Evolutionary conservation across 2,329 filamentous ascomycete genomes (phyloP), one percentile per base, ranked within the genome.

Genomic region (Diaporthe capsici): DNA sequence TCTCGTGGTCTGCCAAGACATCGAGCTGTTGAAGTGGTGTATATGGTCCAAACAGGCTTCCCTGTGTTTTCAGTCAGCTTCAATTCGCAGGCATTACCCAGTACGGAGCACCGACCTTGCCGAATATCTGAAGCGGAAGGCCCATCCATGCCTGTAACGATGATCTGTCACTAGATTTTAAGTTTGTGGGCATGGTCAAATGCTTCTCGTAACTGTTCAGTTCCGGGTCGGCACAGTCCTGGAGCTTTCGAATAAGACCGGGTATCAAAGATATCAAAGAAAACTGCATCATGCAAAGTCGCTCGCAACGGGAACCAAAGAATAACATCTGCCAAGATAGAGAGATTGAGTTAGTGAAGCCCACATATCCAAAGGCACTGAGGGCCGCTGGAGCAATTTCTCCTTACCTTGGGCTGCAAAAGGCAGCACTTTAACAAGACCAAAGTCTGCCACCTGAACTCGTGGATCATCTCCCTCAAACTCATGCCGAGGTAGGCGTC

Each of bases 261-360:
- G 97, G 97, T 86, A 99, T 97, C 81, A 99, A 88, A 72, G 96
- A 98, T 80, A 99, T 93, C 61, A 99, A 90, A 58, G 96, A 97
- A 86, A 98, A 99, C 84, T 99, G 97, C 85, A 98, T 96, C 94
- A 98, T 98, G 90, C 97, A 99, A 79, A 99, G 87, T 78, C 94
- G 91, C 84, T 99, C 97, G 84, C 97, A 98, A 80, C 95, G 92
- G n/a, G 96, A 95, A 77, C 97, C 96, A 81, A 98, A 99, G 87
- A 99, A 98, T 72, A 99, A 92, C 94, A 98, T 98, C 96, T 98
- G 79, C 0, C 39, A 20, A 37, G 20, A 47, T 34, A 31, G 34
- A 8, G 22, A 15, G 60, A 7, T 71, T 37, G 25, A 68, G 61
- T 72, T 34, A 31, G 60, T 17, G 70, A 60, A 51, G 25, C 25